Conservation (phyloP, 2,329 filamentous ascomycete genomes). For the Colletotrichum limetticola region DNA sequence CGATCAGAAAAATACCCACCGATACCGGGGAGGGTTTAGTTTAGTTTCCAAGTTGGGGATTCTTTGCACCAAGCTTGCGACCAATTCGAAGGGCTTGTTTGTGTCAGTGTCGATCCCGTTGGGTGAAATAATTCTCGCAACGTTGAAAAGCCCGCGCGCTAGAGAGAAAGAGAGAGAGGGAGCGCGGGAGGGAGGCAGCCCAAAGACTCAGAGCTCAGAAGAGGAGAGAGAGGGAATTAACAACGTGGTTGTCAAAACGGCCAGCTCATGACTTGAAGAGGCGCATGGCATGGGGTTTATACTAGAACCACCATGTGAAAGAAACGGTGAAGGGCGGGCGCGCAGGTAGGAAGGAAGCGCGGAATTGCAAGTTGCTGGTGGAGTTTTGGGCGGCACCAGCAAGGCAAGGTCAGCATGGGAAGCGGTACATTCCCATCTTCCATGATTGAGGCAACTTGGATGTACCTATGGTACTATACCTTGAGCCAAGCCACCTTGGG, state of each 20-base stretch:
- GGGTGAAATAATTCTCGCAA: background rate
- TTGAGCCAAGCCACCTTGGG: background rate
- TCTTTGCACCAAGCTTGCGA: background rate
- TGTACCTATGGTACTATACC: background rate
- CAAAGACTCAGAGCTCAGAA: background rate
- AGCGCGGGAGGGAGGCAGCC: background rate
- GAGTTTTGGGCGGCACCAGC: constrained; percentile 27
- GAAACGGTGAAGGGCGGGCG: constrained; percentile 15
- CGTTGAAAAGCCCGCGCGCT: background rate
- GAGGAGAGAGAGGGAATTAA: background rate
- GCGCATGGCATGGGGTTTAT: background rate
- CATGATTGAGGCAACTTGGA: background rate
- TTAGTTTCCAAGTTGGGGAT: background rate
- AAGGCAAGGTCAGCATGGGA: background rate
- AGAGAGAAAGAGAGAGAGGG: background rate
- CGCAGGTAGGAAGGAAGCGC: background rate
- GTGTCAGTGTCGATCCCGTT: background rate
- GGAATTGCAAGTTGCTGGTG: constrained; percentile 1
- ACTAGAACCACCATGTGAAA: constrained; percentile 22
- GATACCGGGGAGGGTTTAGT: constrained; percentile 28
- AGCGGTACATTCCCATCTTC: background rate
- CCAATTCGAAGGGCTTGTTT: background rate
- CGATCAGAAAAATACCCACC: constrained; percentile 18
- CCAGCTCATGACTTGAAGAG: background rate
- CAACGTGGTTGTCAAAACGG: background rate